A percentile compares a stretch with the other conserved stretches of the same genome.
These are phyloP conservation scores for Diaporthe australafricana DNA, from an alignment of 2,329 filamentous ascomycete species.

Conservation along the genomic window DNA sequence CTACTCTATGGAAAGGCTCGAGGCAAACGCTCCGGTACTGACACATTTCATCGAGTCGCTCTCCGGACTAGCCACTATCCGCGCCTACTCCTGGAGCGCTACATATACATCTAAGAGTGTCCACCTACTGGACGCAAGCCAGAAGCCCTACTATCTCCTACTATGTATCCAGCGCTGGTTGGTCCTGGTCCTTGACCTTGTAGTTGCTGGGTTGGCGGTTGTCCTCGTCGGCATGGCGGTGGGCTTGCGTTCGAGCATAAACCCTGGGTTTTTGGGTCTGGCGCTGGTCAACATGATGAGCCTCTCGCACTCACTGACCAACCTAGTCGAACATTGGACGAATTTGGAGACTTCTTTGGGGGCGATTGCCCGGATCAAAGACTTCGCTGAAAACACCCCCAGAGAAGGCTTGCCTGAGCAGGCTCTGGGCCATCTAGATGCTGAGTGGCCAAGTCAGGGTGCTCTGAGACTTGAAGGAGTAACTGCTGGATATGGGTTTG, in stretches of 20 bases:
- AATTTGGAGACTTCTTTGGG: slow-evolving; percentile 68
- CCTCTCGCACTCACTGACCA: slow-evolving; percentile 51
- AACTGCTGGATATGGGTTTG: slow-evolving; percentile 20
- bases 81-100: slow-evolving; percentile 61
- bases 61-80: slow-evolving; percentile 58
- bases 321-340: slow-evolving; percentile 63
- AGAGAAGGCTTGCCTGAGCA: slow-evolving; percentile 48
- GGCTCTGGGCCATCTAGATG: not conserved
- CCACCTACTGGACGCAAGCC: slow-evolving; percentile 58
- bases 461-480: slow-evolving; percentile 29
- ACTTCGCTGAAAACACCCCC: slow-evolving; percentile 58
- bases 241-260: not conserved
- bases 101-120: slow-evolving; percentile 53
- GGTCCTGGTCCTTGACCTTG: slow-evolving; percentile 58
- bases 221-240: slow-evolving; percentile 58
- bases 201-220: slow-evolving; percentile 56
- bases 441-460: slow-evolving; percentile 30
- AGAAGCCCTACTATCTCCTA: slow-evolving; percentile 63
- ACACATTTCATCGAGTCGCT: slow-evolving; percentile 55
- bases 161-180: slow-evolving; percentile 64
- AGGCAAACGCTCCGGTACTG: slow-evolving; percentile 21
- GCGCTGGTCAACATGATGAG: slow-evolving; percentile 27
- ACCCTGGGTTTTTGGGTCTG: slow-evolving; percentile 27
- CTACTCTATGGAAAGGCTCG: slow-evolving; percentile 38
- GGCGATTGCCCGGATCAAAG: slow-evolving; percentile 65